Conservation (phyloP, 2,329 filamentous ascomycete genomes). For the Diaporthe citriasiana region DNA sequence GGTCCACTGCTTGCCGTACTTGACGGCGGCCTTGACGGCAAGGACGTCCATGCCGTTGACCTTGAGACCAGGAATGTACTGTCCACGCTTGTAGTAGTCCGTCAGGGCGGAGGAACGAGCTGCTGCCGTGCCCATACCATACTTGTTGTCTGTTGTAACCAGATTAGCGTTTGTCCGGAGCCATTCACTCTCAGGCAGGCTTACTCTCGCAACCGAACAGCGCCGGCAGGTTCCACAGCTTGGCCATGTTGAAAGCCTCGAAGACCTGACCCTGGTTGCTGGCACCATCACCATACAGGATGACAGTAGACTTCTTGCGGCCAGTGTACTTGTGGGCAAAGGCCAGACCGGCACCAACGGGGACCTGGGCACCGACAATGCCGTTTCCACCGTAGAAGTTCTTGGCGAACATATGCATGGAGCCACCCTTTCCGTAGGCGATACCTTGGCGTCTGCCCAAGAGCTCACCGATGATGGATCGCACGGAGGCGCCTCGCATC, state of each 20-base stretch:
- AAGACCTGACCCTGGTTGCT: slow-evolving; percentile 99
- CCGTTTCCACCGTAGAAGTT: slow-evolving; percentile 99
- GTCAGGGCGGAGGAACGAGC: slow-evolving; percentile 94
- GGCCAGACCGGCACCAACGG: slow-evolving; percentile 94
- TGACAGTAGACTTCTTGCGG: slow-evolving; percentile 87
- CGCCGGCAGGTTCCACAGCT: slow-evolving; percentile 96
- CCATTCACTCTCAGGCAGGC: slow-evolving; percentile 54
- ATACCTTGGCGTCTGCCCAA: slow-evolving; percentile 96
- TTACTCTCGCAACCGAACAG: slow-evolving; percentile 98
- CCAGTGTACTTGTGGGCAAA: slow-evolving; percentile 96
- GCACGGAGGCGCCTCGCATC: slow-evolving; percentile 93
- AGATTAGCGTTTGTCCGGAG: slow-evolving; percentile 39
- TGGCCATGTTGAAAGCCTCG: slow-evolving; percentile 99
- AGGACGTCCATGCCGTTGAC: slow-evolving; percentile 99
- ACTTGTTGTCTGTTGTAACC: slow-evolving; percentile 89
- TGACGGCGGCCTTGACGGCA: slow-evolving; percentile 94
- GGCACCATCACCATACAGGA: slow-evolving; percentile 97
- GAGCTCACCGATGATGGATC: slow-evolving; percentile 95
- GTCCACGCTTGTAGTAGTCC: slow-evolving; percentile 99
- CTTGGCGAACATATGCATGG: slow-evolving; percentile 99
- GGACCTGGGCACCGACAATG: slow-evolving; percentile 98
- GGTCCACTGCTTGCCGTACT: slow-evolving; percentile 93
- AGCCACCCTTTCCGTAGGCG: slow-evolving; percentile 98
- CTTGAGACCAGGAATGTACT: slow-evolving; percentile 99
- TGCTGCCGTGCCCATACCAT: slow-evolving; percentile 98